Evolutionary conservation across 768 basidiomycete species (phyloP).

Genomic region (Auriculariales sp.): DNA sequence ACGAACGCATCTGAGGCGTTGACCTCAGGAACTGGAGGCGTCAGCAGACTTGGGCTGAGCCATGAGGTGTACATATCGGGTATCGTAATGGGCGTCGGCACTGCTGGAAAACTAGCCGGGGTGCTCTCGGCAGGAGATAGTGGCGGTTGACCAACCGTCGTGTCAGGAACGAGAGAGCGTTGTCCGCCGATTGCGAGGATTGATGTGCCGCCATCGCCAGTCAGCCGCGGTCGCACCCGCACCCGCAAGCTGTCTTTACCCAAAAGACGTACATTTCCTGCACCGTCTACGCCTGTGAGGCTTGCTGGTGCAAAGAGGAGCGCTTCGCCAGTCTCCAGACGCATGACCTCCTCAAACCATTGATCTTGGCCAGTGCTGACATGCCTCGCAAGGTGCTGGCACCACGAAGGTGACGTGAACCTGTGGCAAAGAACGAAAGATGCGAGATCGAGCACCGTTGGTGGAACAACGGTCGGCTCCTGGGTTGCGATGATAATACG

Average conservation of each 20-base stretch:
- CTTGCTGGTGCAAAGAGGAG: not conserved
- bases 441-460: constrained; percentile 52
- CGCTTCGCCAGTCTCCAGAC: not conserved
- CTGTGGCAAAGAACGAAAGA: constrained; percentile 49
- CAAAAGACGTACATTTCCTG: not conserved
- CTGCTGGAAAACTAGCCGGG: too few species aligned
- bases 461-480: constrained; percentile 62
- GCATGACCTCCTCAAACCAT: not conserved
- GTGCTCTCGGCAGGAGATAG: too few species aligned
- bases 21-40: too few species aligned
- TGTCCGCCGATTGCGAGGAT: not conserved
- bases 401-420: constrained; percentile 67
- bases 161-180: too few species aligned
- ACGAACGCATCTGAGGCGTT: too few species aligned
- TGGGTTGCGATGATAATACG: constrained; percentile 63
- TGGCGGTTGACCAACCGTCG: too few species aligned
- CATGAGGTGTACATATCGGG: too few species aligned
- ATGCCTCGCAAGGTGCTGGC: constrained; percentile 54
- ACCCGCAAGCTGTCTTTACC: not conserved
- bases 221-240: not conserved
- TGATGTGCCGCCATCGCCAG: not conserved
- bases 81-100: too few species aligned
- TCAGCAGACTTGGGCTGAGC: too few species aligned
- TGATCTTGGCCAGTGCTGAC: constrained; percentile 17
- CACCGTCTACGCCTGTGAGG: not conserved